phyloP scores from a whole-genome alignment of 257 asterid genomes.

The Scutellaria minor region DNA sequence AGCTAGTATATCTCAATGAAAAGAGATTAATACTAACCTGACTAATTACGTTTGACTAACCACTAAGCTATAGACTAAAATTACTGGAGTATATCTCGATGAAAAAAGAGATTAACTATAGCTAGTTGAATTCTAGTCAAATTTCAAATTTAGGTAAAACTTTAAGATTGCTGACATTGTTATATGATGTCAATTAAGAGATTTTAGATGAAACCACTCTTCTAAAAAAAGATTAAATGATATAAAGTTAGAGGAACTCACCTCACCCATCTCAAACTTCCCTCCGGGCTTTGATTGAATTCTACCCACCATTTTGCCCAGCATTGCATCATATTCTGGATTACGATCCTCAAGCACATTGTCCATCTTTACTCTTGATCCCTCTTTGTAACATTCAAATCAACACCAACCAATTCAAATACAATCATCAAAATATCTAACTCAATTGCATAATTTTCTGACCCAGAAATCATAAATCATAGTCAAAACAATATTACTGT shows the following conservation, averaged over 20 bases:
- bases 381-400: conserved; percentile 38
- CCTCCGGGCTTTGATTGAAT: conserved; percentile 91
- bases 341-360: conserved; percentile 77
- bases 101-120: no score
- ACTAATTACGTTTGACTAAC: no score
- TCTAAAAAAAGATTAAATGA: not conserved
- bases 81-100: no score
- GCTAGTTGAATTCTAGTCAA: no score
- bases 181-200: not conserved
- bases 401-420: conserved; percentile 13
- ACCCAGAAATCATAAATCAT: not conserved
- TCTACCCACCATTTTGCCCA: conserved; percentile 84
- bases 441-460: not conserved
- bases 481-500: not conserved
- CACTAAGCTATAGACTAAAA: no score
- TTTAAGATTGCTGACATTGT: no score
- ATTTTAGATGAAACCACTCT: not conserved
- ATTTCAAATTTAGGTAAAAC: no score
- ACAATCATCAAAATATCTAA: not conserved
- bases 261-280: conserved; percentile 97
- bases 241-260: conserved; percentile 37
- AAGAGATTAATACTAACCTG: no score
- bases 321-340: conserved; percentile 80
- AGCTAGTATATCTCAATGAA: no score
- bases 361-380: conserved; percentile 45